Evolutionary conservation across 2,329 filamentous ascomycete species (phyloP).

Genomic region (Ilyonectria sp.): DNA sequence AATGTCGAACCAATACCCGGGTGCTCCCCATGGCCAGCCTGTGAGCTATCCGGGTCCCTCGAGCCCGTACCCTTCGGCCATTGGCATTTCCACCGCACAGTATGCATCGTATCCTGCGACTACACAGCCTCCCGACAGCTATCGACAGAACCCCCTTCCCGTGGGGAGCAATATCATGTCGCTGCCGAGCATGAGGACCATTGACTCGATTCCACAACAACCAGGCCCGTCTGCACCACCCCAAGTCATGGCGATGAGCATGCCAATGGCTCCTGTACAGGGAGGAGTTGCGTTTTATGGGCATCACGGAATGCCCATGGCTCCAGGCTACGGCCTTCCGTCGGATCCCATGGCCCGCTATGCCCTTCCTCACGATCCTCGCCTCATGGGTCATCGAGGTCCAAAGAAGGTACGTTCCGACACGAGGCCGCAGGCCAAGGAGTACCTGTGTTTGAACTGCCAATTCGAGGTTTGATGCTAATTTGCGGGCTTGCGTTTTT

Average conservation of each 20-base stretch:
- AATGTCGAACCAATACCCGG: conserved; percentile 54
- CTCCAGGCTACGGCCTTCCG: conserved; percentile 59
- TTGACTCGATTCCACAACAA: conserved; percentile 53
- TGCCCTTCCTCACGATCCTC: conserved; percentile 64
- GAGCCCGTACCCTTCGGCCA: conserved; percentile 42
- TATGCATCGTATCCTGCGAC: conserved; percentile 52
- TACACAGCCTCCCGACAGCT: conserved; percentile 48
- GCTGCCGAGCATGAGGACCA: conserved; percentile 59
- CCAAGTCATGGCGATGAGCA: conserved; percentile 56
- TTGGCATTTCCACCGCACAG: conserved; percentile 46
- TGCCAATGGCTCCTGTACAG: conserved; percentile 48
- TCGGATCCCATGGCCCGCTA: conserved; percentile 62
- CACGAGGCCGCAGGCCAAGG: conserved; percentile 9
- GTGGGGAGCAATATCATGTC: conserved; percentile 52
- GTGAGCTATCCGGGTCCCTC: conserved; percentile 49
- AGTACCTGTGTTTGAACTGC: conserved; percentile 9
- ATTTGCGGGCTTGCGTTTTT: conserved; percentile 25
- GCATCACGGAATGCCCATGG: conserved; percentile 54
- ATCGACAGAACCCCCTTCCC: conserved; percentile 48
- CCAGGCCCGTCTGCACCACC: conserved; percentile 48
- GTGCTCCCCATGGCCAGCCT: conserved; percentile 49
- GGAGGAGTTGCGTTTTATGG: conserved; percentile 61
- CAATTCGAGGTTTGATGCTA: conserved; percentile 29
- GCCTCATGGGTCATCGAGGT: conserved; percentile 63
- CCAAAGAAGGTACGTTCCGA: conserved; percentile 70